These are phyloP conservation scores for Flaveria sonorensis DNA, from an alignment of 129 eudicot genomes.

Conservation along the genomic window DNA sequence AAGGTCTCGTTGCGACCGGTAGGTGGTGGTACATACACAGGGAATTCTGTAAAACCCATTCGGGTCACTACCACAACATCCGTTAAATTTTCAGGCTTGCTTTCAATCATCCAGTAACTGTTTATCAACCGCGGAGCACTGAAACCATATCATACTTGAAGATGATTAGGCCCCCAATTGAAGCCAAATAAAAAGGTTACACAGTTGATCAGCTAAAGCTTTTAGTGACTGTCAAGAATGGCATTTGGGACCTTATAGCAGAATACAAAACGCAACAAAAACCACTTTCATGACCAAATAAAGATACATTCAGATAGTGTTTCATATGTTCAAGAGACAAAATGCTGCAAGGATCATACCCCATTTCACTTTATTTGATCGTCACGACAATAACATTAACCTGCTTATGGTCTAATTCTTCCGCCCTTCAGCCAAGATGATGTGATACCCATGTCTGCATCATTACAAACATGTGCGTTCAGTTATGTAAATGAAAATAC, in stretches of 20 bases:
- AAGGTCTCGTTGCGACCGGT: too few species aligned
- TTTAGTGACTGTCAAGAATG: background rate
- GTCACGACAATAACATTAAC: background rate
- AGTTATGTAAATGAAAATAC: background rate
- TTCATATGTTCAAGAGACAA: slow-evolving; percentile 22
- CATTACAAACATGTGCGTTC: slow-evolving; percentile 12
- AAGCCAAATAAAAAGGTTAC: background rate
- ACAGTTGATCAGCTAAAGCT: background rate
- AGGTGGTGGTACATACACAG: too few species aligned
- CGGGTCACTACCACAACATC: too few species aligned
- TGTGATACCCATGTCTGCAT: slow-evolving; percentile 96
- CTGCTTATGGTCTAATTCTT: slow-evolving; percentile 57
- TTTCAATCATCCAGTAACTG: too few species aligned
- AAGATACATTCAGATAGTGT: slow-evolving; percentile 14
- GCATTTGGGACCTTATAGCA: background rate
- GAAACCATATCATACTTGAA: too few species aligned
- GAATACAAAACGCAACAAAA: background rate
- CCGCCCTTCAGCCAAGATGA: slow-evolving; percentile 91
- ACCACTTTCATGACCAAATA: slow-evolving; percentile 15
- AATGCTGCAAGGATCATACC: slow-evolving; percentile 24
- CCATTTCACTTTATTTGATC: slow-evolving; percentile 28
- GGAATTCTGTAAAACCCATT: too few species aligned
- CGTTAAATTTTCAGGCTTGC: too few species aligned
- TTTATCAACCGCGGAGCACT: too few species aligned
- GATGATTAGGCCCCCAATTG: too few species aligned